A percentile compares a stretch with the other conserved stretches of the same genome.
Evolutionary conservation across 179 eudicot genomes (phyloP).

Genomic region (Sideroxylon spinosum): DNA sequence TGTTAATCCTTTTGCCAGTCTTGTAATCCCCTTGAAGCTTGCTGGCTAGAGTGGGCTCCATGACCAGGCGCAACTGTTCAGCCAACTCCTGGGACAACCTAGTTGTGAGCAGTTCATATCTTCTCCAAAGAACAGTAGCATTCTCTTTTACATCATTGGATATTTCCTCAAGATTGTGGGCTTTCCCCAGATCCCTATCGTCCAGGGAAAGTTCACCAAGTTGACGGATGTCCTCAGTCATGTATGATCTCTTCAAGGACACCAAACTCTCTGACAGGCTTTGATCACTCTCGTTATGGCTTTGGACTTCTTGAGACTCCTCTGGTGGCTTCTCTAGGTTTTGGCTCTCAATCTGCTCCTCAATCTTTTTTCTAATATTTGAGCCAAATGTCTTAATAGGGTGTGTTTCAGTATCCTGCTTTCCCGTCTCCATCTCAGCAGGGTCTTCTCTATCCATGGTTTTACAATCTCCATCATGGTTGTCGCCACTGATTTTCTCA

Average conservation of each 20-base stretch:
- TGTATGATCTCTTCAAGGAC: constrained; percentile 46
- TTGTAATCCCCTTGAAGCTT: constrained; percentile 97
- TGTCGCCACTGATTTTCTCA: constrained; percentile 40
- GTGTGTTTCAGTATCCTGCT: constrained; percentile 36
- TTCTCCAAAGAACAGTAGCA: constrained; percentile 73
- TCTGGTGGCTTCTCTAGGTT: constrained; percentile 31
- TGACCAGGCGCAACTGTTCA: constrained; percentile 88
- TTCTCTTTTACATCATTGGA: constrained; percentile 40
- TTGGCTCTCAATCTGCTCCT: constrained; percentile 28
- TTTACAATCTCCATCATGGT: constrained; percentile 43
- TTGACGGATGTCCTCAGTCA: constrained; percentile 35
- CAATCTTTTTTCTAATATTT: constrained; percentile 31
- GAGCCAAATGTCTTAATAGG: constrained; percentile 29
- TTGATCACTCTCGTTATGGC: constrained; percentile 20
- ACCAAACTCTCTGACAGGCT: constrained; percentile 52
- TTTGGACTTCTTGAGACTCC: constrained; percentile 27
- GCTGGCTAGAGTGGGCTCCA: constrained; percentile 98
- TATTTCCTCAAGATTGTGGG: constrained; percentile 37
- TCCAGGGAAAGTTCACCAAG: constrained; percentile 30
- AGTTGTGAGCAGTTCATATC: constrained; percentile 65
- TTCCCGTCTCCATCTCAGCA: constrained; percentile 35
- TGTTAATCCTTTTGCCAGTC: constrained; percentile 97
- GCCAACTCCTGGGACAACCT: constrained; percentile 95
- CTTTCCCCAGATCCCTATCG: constrained; percentile 43
- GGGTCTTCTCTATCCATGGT: constrained; percentile 29